Base-by-base conservation (phyloP, 768 basidiomycete species). In the Hypsizygus marmoreus region DNA sequence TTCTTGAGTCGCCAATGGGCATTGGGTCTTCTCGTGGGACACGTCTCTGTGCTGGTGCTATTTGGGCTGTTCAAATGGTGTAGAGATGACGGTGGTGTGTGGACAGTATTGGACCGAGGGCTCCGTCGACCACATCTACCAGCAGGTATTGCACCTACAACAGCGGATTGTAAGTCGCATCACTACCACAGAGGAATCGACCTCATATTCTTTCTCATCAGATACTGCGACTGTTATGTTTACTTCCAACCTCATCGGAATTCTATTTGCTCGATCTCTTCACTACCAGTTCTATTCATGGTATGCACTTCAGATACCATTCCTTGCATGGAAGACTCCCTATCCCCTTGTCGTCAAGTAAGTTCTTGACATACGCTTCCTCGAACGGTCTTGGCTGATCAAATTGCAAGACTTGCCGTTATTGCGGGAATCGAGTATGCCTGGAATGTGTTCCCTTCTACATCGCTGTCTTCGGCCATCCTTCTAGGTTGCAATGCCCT, bases 231-330 rank as follows among this genome's bases (percentile, higher is more conserved):
- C 88, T 1, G 75, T 93, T 17, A 74, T 97, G 4, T 92, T 91
- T 72, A 95, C 91, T 1, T 88, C 88, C 12, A 98, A 98, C 60
- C 63, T 98, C 29, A 84, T 97, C 41, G 97, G 97, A 13, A 87
- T 98, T 26, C 51, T 90, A 6, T 97, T 91, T 62, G 91, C 97
- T 16, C 82, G 97, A 14, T 97, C 95, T 8, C 70, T 99, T 33
- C 97, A 99, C 62, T 97, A 97, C 62, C 97, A 99, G 56, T 99
- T 99, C 67, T 97, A 97, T 64, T 85, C 90, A 4, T 99, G 97
- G 97, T 97, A 97, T 62, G 91, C 87, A 8, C 86, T 90, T 45
- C 91, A 95, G 57, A 64, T 95, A 25, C 92, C 95, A 1, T 85
- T 95, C 60, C 65, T 98, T 22, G 71, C 81, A 3, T 94, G 84